These are phyloP conservation scores for Rubia yunnanensis DNA, from an alignment of 257 asterid species.

Conservation along the genomic window DNA sequence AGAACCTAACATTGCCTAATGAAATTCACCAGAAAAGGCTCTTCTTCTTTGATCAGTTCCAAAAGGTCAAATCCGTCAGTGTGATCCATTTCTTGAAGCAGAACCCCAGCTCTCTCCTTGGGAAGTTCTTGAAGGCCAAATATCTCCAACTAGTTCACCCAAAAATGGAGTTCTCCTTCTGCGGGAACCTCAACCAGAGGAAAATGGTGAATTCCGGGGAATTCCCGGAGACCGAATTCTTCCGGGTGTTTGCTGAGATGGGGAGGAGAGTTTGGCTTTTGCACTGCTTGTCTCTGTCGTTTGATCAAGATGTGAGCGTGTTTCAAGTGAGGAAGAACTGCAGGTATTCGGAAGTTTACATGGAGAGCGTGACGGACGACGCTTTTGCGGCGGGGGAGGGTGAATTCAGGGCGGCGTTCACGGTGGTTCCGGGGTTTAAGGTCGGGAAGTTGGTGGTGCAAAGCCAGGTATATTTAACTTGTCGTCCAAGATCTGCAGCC, in stretches of 20 bases:
- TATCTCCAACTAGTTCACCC: conserved; percentile 80
- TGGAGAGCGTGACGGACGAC: conserved; percentile 76
- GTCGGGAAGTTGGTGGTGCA: conserved; percentile 75
- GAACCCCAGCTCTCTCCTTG: conserved; percentile 45
- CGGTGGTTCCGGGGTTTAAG: conserved; percentile 90
- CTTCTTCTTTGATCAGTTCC: conserved; percentile 55
- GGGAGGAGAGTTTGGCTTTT: conserved; percentile 81
- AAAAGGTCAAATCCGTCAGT: conserved; percentile 37
- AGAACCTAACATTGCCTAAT: conserved; percentile 17
- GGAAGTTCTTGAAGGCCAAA: conserved; percentile 60
- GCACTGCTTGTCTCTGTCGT: conserved; percentile 64
- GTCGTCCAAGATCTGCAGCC: conserved; percentile 22
- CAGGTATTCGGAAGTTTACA: conserved; percentile 69
- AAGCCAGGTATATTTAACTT: conserved; percentile 71
- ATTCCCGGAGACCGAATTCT: conserved; percentile 78
- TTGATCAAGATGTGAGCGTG: conserved; percentile 39
- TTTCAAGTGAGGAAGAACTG: conserved; percentile 47
- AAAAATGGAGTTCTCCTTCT: conserved; percentile 83
- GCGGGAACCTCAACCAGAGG: conserved; percentile 77
- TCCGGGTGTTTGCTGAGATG: conserved; percentile 79
- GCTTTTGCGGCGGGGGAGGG: conserved; percentile 38
- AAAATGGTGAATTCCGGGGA: conserved; percentile 66
- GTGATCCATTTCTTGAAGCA: conserved; percentile 44
- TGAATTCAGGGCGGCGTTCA: conserved; percentile 57
- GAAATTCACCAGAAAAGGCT: conserved; percentile 26